Conservation (phyloP, 208 protist species). For the Trypanosoma platydactyli region DNA sequence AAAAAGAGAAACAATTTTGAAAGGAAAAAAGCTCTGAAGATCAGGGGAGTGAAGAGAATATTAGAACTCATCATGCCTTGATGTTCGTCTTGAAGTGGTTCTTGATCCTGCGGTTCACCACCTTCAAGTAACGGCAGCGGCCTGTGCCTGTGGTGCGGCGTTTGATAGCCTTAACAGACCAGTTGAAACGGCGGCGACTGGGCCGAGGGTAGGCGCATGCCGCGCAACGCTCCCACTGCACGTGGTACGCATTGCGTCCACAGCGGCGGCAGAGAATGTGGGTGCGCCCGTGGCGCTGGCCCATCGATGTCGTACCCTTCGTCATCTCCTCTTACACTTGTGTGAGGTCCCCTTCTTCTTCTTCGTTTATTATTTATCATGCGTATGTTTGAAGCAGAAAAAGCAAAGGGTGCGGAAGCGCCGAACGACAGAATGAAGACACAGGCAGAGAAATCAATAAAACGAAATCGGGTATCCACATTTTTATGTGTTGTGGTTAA, state of each 20-base stretch:
- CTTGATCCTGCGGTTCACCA: slow-evolving; percentile 95
- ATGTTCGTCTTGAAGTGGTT: slow-evolving; percentile 96
- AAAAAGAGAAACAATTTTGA: background rate
- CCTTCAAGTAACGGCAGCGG: slow-evolving; percentile 97
- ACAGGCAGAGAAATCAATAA: slow-evolving; percentile 13
- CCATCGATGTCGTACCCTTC: slow-evolving; percentile 91
- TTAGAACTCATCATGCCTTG: slow-evolving; percentile 66
- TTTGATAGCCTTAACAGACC: slow-evolving; percentile 97
- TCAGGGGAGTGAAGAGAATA: slow-evolving; percentile 11
- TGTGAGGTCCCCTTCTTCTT: slow-evolving; percentile 18
- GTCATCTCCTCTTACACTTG: slow-evolving; percentile 59
- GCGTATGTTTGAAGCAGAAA: background rate
- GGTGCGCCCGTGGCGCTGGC: slow-evolving; percentile 91
- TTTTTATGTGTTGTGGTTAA: slow-evolving; percentile 5
- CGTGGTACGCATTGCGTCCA: slow-evolving; percentile 96
- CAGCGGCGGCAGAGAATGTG: slow-evolving; percentile 99
- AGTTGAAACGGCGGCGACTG: slow-evolving; percentile 97
- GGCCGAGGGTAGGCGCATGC: slow-evolving; percentile 98
- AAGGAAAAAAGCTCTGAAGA: slow-evolving; percentile 8
- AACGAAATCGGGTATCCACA: background rate
- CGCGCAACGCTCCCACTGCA: slow-evolving; percentile 97
- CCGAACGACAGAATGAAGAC: slow-evolving; percentile 15
- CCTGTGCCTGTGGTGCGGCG: slow-evolving; percentile 98
- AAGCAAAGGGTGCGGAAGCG: background rate
- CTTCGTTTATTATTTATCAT: background rate